These are phyloP conservation scores for Metschnikowia shivogae DNA, from an alignment of 805 yeast species.

Conservation along the genomic window DNA sequence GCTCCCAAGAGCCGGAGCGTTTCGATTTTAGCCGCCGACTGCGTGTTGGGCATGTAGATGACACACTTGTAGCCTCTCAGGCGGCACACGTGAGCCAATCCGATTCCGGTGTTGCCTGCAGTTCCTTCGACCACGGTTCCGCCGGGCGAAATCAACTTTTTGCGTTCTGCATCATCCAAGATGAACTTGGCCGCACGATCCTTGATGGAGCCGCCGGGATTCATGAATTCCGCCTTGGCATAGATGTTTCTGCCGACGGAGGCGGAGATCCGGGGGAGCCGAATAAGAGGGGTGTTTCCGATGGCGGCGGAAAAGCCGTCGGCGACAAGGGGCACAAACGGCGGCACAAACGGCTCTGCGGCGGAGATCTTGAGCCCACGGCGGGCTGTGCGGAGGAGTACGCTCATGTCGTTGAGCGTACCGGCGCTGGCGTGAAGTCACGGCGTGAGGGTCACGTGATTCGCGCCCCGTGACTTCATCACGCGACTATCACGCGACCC, in stretches of 20 bases:
- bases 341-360: slow-evolving; percentile 24
- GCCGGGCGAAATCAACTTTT: slow-evolving; percentile 62
- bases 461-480: too few species aligned
- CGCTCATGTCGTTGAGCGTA: background rate
- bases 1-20: slow-evolving; percentile 75
- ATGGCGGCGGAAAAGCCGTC: slow-evolving; percentile 79
- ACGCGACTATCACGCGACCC: too few species aligned
- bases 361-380: slow-evolving; percentile 12
- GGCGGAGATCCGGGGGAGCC: slow-evolving; percentile 51
- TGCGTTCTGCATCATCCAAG: slow-evolving; percentile 71
- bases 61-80: slow-evolving; percentile 80
- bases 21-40: slow-evolving; percentile 74
- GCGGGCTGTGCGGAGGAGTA: slow-evolving; percentile 4
- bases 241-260: slow-evolving; percentile 68
- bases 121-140: slow-evolving; percentile 92
- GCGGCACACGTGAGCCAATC: slow-evolving; percentile 76
- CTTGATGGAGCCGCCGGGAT: slow-evolving; percentile 91
- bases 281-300: slow-evolving; percentile 88
- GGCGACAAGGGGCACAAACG: slow-evolving; percentile 63
- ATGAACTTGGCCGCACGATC: slow-evolving; percentile 84
- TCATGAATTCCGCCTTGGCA: slow-evolving; percentile 89
- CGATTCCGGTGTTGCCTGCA: slow-evolving; percentile 96
- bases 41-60: slow-evolving; percentile 90
- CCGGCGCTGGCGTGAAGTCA: too few species aligned
- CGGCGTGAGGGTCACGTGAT: too few species aligned